Base-by-base conservation (phyloP, 441 rosid species). In the Erysimum pusillum region DNA sequence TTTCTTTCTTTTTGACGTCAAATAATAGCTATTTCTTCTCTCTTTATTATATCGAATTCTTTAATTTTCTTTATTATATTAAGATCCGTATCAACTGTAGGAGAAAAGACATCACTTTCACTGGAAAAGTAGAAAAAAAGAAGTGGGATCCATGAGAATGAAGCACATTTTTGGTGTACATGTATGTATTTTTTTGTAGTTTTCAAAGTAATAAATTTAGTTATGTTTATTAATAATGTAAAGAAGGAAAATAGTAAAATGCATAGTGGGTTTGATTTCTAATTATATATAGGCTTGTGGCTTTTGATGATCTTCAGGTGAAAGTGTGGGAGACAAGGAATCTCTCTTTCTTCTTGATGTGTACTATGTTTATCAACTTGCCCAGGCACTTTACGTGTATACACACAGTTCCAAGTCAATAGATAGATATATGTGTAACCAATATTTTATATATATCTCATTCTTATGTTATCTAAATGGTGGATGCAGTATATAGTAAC, bases 231-330 rank as follows among this genome's bases (percentile, higher is more conserved):
- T 14, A 39, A 41, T 65, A 64, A 18, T 7, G 7, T n/a, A 59
- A 59, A 58, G 42, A 67, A 51, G 54, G 42, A 28, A 67, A 67
- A 28, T 49, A 45, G 57, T 15, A 35, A 67, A 71, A 38, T 60
- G 56, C 53, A 69, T 61, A 28, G 28, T 69, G 58, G 70, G 28
- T 54, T 45, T 63, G 58, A 20, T 63, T 54, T 53, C n/a, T 69
- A 42, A 70, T 42, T 41, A 28, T 61, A 35, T 13, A 58, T 48
- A 46, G 74, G 53, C 42, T 72, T 69, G 41, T 64, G 56, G 63
- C 67, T 69, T 74, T 75, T 49, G 73, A 56, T 72, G 73, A 66
- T 66, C 76, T 53, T 78, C 76, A 79, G 82, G 82, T 79, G 82
- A 67, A 73, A 62, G 54, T 65, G 74, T 44, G 59, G 70, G 66